Conservation (phyloP, 2,329 filamentous ascomycete genomes). For the Helotiales sp. region DNA sequence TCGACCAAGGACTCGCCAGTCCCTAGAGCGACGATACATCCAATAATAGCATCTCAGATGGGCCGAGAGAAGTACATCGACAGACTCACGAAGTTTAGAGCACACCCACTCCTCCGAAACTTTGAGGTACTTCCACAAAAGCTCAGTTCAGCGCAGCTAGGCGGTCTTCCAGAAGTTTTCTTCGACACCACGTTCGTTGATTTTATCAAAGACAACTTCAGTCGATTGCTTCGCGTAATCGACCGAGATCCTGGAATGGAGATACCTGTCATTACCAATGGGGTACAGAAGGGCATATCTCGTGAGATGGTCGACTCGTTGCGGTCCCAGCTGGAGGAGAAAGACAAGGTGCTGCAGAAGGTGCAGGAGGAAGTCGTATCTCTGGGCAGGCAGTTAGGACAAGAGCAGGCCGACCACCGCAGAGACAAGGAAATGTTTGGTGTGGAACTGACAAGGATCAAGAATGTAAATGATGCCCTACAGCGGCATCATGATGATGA, state of each 20-base stretch:
- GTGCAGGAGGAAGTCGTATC: slow-evolving; percentile 52
- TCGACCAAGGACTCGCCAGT: slow-evolving; percentile 97
- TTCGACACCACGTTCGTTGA: slow-evolving; percentile 89
- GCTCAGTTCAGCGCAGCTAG: slow-evolving; percentile 55
- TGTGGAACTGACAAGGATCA: slow-evolving; percentile 55
- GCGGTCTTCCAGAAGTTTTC: slow-evolving; percentile 75
- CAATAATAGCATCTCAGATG: slow-evolving; percentile 75
- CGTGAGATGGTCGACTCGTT: slow-evolving; percentile 89
- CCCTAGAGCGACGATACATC: slow-evolving; percentile 78
- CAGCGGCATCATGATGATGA: slow-evolving; percentile 74
- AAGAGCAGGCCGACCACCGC: slow-evolving; percentile 75
- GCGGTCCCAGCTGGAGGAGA: slow-evolving; percentile 76
- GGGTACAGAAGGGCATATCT: slow-evolving; percentile 88
- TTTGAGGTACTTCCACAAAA: slow-evolving; percentile 85
- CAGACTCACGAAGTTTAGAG: slow-evolving; percentile 76
- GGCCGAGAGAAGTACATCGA: slow-evolving; percentile 89
- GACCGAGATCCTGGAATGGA: slow-evolving; percentile 91
- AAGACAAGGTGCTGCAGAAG: slow-evolving; percentile 58
- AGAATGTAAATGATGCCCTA: slow-evolving; percentile 67
- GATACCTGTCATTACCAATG: slow-evolving; percentile 78
- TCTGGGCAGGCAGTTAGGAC: slow-evolving; percentile 63
- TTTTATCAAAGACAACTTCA: slow-evolving; percentile 96
- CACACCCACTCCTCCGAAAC: slow-evolving; percentile 80
- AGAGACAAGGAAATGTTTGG: slow-evolving; percentile 64
- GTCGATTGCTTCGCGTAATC: slow-evolving; percentile 79